Evolutionary conservation across 257 asterid genomes (phyloP), one percentile per base, ranked within the genome.

Genomic region (Asclepias syriaca): DNA sequence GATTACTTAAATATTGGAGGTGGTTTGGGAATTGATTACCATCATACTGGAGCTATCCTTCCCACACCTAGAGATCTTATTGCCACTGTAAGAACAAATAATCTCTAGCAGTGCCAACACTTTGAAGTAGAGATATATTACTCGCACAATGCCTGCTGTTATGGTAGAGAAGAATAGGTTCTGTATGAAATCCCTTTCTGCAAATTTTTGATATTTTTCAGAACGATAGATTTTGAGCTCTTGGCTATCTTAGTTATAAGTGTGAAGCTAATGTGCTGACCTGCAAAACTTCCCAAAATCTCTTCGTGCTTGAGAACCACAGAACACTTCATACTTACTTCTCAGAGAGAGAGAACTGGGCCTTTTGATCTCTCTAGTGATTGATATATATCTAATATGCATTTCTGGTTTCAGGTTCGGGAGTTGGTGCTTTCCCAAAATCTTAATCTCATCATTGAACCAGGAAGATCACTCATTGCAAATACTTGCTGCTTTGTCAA

Each of bases 401-500:
- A 55, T 77, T 58, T 70, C 76, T 84, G 65, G 65, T 50, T 72
- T 59, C 82, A 93, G 98, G 98, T 91, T 1, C 85, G 96, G 11
- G 95, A 89, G 75, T 79, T 94, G 85, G 98, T 94, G 64, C 76
- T 88, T 74, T 91, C 98, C 48, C 86, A 89, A 70, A 85, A 87
- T 57, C 90, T 94, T 57, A 94, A 91, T 81, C 98, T 94, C 77
- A 89, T 94, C 66, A 94, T 94, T 50, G 97, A 94, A 81, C 98
- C 98, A 24, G 98, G 97, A 66, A 80, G 98, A 81, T 94, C 98
- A 22, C 83, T 94, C 24, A 89, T 94, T 82, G 98, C 97, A 24
- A 94, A 94, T 83, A 91, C 98, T 57, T 91, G 97, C 80, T 94
- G 98, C 85, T 84, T 94, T 22, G 92, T 91, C 64, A 94, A 91